Evolutionary conservation across 345 rosid species (phyloP).

Genomic region (Arabidopsis thaliana): TAIR10.1 NC_003075.7:9188001-9188500

Average conservation of each 20-base stretch:
- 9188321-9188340: conserved; percentile 63
- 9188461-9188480: conserved; percentile 42
- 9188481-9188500: conserved; percentile 52
- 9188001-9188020: conserved; percentile 89
- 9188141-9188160: conserved; percentile 56
- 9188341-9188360: conserved; percentile 62
- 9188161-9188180: conserved; percentile 61
- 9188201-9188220: conserved; percentile 53
- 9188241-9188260: neutral
- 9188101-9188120: conserved; percentile 49
- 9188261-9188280: neutral
- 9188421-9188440: conserved; percentile 49
- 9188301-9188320: conserved; percentile 63
- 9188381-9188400: conserved; percentile 47
- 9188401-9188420: conserved; percentile 53
- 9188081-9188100: conserved; percentile 60
- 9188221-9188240: neutral
- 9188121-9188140: conserved; percentile 49
- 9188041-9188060: conserved; percentile 54
- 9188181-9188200: conserved; percentile 57
- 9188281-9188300: conserved; percentile 25
- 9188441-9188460: conserved; percentile 40
- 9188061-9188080: conserved; percentile 51
- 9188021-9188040: conserved; percentile 59
- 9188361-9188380: conserved; percentile 49